Evolutionary conservation across 805 yeast genomes (phyloP).

Genomic region (Grigorovia transvaalensis): DNA sequence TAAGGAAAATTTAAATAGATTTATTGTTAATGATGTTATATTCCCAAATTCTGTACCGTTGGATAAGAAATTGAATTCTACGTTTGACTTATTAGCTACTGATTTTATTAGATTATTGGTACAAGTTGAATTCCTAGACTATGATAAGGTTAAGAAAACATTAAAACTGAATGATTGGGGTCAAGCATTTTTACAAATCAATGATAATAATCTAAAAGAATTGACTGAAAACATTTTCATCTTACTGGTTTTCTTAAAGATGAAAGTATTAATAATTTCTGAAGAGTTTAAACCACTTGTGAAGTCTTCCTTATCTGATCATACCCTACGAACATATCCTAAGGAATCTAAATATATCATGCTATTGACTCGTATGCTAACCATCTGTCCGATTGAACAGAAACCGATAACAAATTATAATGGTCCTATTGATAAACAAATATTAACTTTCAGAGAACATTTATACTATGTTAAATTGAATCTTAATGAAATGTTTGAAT

Average conservation of each 20-base stretch:
- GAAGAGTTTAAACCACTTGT: conserved; percentile 27
- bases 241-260: conserved; percentile 37
- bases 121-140: conserved; percentile 39
- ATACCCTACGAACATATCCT: conserved; percentile 33
- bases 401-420: conserved; percentile 41
- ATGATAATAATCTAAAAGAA: conserved; percentile 11
- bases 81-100: conserved; percentile 49
- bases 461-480: conserved; percentile 41
- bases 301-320: conserved; percentile 26
- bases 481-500: conserved; percentile 46
- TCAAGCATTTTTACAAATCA: conserved; percentile 29
- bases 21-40: conserved; percentile 25
- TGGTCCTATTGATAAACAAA: conserved; percentile 61
- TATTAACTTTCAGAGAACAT: conserved; percentile 58
- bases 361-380: conserved; percentile 40
- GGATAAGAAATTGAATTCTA: conserved; percentile 30
- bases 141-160: conserved; percentile 24
- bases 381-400: conserved; percentile 39
- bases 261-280: conserved; percentile 32
- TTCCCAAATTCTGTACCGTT: conserved; percentile 24
- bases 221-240: conserved; percentile 36
- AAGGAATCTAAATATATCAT: conserved; percentile 30
- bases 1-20: conserved; percentile 27
- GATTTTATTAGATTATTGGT: conserved; percentile 43
- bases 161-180: conserved; percentile 45